Base-by-base conservation (phyloP, 2,329 filamentous ascomycete species). In the Aspergillus persii region DNA sequence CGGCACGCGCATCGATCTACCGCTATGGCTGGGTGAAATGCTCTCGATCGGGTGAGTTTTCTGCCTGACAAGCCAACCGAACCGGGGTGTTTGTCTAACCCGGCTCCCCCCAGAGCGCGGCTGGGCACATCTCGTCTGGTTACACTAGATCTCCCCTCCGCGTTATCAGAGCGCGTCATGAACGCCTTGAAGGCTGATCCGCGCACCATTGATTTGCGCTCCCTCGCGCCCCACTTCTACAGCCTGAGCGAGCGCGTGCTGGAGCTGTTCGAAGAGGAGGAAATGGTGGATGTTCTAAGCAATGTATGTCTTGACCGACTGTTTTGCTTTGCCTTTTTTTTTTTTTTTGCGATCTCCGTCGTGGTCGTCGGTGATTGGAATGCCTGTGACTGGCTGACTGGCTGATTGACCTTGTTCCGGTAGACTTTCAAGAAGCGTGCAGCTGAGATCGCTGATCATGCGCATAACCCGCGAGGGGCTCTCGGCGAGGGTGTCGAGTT, bases 1-100 rank as follows among this genome's bases (percentile, higher is more conserved):
- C 56, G 90, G 91, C 61, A 94, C 92, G 0, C 87, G 88, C 48
- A 83, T 98, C 50, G 85, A 89, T 62, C 86, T 98, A 1, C 95
- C 95, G 2, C 83, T 98, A 65, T 99, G 95, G 95, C 87, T 99
- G 11, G 92, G 90, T 66, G 91, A 96, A 76, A 94, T 97, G 85
- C 89, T 99, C 54, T 78, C 77, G 9, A 78, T 76, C 55, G 76
- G 80, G 81, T 83, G 74, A 66, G 69, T 66, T 12, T n/a, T 39
- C 50, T 47, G 48, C n/a, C 26, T 26, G 4, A 23, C n/a, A 18
- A 18, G 11, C 8, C n/a, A 6, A 7, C 15, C 12, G 27, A 50
- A n/a, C 26, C 59, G 52, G 59, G 31, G 54, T 8, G 48, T 29
- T n/a, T 27, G 31, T 36, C 23, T 36, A 39, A 26, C 31, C 4